These are phyloP conservation scores for Lepiota venenata DNA, from an alignment of 768 basidiomycete species.

Conservation along the genomic window DNA sequence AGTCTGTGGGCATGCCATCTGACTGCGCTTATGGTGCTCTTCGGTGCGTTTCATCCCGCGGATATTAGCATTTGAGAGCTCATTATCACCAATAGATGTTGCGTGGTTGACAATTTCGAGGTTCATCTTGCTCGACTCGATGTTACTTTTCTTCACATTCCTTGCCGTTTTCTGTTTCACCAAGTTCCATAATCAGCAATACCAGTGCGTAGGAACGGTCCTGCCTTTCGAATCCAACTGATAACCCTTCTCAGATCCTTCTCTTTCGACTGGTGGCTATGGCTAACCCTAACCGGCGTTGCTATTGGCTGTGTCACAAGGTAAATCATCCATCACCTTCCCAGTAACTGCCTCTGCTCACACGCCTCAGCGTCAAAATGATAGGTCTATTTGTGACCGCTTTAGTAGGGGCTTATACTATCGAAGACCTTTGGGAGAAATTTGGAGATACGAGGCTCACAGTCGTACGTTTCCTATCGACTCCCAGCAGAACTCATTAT, in stretches of 20 bases:
- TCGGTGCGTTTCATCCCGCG: conserved; percentile 51
- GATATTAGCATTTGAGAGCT: not conserved
- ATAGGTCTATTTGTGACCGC: conserved; percentile 95
- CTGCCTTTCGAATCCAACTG: not conserved
- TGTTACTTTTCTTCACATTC: conserved; percentile 99
- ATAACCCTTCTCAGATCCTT: conserved; percentile 64
- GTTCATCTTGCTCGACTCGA: conserved; percentile 96
- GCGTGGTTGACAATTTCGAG: conserved; percentile 97
- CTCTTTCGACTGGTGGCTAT: conserved; percentile 96
- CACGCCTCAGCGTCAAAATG: conserved; percentile 77
- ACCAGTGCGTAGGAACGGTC: conserved; percentile 59
- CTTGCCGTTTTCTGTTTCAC: conserved; percentile 92
- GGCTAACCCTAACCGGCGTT: conserved; percentile 89
- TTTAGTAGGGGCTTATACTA: conserved; percentile 91
- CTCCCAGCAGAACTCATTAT: not conserved
- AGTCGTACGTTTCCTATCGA: conserved; percentile 48
- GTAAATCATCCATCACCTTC: conserved; percentile 32
- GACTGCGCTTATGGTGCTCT: conserved; percentile 90
- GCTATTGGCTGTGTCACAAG: conserved; percentile 96
- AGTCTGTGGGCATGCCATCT: conserved; percentile 86
- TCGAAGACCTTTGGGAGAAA: conserved; percentile 98
- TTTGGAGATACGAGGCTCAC: conserved; percentile 95
- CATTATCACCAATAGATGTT: conserved; percentile 57
- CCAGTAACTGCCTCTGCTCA: not conserved
- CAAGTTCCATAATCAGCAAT: conserved; percentile 97